Conservation (phyloP, 768 basidiomycete genomes). For the Punctularia strigosozonata region DNA sequence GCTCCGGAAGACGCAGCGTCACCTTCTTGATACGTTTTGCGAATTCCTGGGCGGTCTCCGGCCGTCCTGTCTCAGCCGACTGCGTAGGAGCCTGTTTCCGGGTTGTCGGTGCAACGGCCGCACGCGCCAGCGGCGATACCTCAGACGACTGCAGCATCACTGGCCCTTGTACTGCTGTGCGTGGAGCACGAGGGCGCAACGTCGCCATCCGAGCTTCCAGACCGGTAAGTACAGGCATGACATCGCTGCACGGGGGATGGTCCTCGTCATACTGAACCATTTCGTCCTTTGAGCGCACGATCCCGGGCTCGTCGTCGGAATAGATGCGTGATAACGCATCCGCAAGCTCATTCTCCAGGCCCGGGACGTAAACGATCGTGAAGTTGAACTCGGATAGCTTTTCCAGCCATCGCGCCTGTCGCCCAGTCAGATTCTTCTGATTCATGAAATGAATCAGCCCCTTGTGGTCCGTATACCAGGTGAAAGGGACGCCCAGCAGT, state of each 20-base stretch:
- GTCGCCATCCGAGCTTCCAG: background rate
- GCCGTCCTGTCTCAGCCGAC: background rate
- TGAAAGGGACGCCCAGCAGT: conserved; percentile 5
- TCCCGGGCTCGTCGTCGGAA: background rate
- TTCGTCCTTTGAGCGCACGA: background rate
- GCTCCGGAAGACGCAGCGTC: background rate
- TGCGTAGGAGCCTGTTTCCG: too few species aligned
- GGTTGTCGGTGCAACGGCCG: too few species aligned
- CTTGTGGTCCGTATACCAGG: conserved; percentile 2
- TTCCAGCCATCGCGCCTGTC: conserved; percentile 24
- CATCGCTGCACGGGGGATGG: background rate
- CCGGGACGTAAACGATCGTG: conserved; percentile 14
- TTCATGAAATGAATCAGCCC: conserved; percentile 16
- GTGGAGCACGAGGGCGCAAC: background rate
- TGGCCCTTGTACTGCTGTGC: background rate
- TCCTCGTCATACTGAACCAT: background rate
- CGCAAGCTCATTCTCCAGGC: conserved; percentile 16
- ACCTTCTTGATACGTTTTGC: background rate
- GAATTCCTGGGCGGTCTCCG: background rate
- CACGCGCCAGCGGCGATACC: too few species aligned
- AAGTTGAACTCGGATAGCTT: conserved; percentile 16
- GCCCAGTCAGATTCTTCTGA: conserved; percentile 19
- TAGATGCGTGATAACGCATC: conserved; percentile 9
- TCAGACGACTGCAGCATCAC: background rate
- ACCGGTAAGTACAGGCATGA: background rate